phyloP scores from a whole-genome alignment of 2,329 filamentous ascomycete genomes.

The Neopestalotiopsis rosae region DNA sequence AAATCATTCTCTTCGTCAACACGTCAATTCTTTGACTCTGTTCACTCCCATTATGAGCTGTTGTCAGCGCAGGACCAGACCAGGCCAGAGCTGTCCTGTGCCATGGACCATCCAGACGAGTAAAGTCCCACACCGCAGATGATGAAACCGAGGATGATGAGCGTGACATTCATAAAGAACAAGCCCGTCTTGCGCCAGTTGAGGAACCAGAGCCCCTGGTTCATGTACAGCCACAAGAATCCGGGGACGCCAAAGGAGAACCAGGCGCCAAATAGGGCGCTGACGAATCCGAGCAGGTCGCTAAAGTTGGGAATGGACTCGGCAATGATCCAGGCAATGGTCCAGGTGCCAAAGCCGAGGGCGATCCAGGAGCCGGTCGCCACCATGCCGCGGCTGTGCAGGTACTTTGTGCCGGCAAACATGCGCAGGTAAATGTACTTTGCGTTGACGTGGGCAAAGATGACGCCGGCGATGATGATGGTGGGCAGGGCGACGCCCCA shows the following conservation, averaged over 20 bases:
- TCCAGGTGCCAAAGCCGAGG: constrained; percentile 61
- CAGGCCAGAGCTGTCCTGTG: constrained; percentile 12
- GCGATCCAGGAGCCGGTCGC: constrained; percentile 63
- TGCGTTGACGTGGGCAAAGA: constrained; percentile 69
- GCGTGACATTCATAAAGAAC: constrained; percentile 36
- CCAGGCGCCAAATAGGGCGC: constrained; percentile 69
- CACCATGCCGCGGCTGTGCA: constrained; percentile 53
- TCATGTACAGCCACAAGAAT: constrained; percentile 53
- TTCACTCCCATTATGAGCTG: background rate
- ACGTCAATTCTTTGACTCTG: background rate
- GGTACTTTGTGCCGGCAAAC: constrained; percentile 64
- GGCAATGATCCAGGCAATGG: constrained; percentile 69
- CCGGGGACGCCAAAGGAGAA: constrained; percentile 63
- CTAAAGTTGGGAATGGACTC: constrained; percentile 73
- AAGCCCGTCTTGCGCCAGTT: constrained; percentile 35
- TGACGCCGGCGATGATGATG: constrained; percentile 73
- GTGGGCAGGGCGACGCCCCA: constrained; percentile 73
- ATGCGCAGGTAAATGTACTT: constrained; percentile 70
- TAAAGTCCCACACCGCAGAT: constrained; percentile 44
- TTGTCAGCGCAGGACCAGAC: constrained; percentile 11
- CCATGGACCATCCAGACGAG: constrained; percentile 43
- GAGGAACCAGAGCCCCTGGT: constrained; percentile 46
- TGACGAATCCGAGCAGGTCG: constrained; percentile 66
- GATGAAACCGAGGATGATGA: constrained; percentile 40
- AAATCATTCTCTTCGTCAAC: background rate